Conservation (phyloP, 2,329 filamentous ascomycete species). For the Blumeria hordei region DNA sequence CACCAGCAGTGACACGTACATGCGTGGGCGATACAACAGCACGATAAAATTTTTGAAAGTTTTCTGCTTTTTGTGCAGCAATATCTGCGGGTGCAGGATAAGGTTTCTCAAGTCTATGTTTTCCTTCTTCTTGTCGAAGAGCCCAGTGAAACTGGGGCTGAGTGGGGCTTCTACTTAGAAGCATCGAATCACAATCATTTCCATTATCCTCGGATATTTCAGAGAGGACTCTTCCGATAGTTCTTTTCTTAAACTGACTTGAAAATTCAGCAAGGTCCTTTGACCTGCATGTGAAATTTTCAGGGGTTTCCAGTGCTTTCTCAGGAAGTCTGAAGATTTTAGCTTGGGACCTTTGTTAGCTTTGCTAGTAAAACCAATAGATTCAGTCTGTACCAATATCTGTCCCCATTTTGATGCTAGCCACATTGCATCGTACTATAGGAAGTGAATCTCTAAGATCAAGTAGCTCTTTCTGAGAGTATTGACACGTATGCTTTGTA, state of each 20-base stretch:
- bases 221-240: constrained; percentile 2
- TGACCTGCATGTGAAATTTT: constrained; percentile 7
- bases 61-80: constrained; percentile 32
- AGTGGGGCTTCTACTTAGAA: constrained; percentile 2
- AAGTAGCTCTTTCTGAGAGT: constrained; percentile 8
- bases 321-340: constrained; percentile 10
- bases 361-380: no score
- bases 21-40: constrained; percentile 43
- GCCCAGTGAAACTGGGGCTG: constrained; percentile 10
- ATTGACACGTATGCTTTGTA: no score
- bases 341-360: constrained; percentile 3
- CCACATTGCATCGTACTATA: constrained; percentile 7
- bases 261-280: constrained; percentile 7
- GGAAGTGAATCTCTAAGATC: constrained; percentile 9
- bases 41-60: constrained; percentile 44
- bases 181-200: neutral
- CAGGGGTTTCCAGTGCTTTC: constrained; percentile 8
- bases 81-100: constrained; percentile 28
- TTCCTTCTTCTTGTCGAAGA: constrained; percentile 12
- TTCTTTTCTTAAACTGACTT: constrained; percentile 4
- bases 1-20: constrained; percentile 41
- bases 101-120: constrained; percentile 16
- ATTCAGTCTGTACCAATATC: constrained; percentile 8
- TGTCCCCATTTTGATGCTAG: constrained; percentile 10
- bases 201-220: constrained; percentile 9